A percentile compares a stretch with the other conserved stretches of the same genome.
phyloP scores from a whole-genome alignment of 2,329 filamentous ascomycete genomes.

The Zasmidium citrigriseum region DNA sequence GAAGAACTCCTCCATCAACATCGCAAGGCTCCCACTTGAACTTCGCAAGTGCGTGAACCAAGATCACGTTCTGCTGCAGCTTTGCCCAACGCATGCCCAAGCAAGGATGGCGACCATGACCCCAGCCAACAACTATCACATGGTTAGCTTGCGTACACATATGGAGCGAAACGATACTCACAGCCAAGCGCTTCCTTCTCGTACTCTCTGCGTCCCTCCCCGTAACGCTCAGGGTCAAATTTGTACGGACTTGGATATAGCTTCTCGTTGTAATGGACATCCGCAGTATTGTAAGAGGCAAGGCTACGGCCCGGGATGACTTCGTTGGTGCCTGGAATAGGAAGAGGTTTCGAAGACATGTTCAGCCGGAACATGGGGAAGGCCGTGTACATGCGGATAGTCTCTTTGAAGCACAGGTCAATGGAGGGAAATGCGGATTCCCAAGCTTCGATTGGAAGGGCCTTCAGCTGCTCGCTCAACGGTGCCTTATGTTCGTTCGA shows the following conservation, averaged over 20 bases:
- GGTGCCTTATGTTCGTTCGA: constrained; percentile 31
- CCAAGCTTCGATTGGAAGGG: constrained; percentile 55
- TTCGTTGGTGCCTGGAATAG: constrained; percentile 20
- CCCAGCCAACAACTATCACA: constrained; percentile 17
- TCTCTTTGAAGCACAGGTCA: constrained; percentile 54
- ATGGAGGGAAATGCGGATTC: constrained; percentile 56
- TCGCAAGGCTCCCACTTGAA: constrained; percentile 1
- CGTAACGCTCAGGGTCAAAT: constrained; percentile 23
- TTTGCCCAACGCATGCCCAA: constrained; percentile 48
- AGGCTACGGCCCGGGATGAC: constrained; percentile 26
- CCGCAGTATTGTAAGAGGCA: constrained; percentile 27
- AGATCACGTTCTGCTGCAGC: constrained; percentile 51
- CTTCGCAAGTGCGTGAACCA: constrained; percentile 33
- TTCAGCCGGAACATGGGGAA: constrained; percentile 51
- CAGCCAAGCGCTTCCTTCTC: constrained; percentile 21
- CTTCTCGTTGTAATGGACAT: constrained; percentile 25
- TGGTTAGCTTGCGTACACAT: no score
- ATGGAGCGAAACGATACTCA: no score
- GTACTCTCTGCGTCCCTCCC: constrained; percentile 18
- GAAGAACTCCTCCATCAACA: no score
- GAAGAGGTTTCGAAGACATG: constrained; percentile 40
- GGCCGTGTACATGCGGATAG: constrained; percentile 53
- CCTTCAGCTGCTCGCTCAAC: constrained; percentile 40
- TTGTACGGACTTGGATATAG: constrained; percentile 27
- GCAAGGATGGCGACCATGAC: constrained; percentile 43